These are phyloP conservation scores for Phytophthora fragariaefolia DNA, from an alignment of 352 stramenopile genomes.

Conservation along the genomic window DNA sequence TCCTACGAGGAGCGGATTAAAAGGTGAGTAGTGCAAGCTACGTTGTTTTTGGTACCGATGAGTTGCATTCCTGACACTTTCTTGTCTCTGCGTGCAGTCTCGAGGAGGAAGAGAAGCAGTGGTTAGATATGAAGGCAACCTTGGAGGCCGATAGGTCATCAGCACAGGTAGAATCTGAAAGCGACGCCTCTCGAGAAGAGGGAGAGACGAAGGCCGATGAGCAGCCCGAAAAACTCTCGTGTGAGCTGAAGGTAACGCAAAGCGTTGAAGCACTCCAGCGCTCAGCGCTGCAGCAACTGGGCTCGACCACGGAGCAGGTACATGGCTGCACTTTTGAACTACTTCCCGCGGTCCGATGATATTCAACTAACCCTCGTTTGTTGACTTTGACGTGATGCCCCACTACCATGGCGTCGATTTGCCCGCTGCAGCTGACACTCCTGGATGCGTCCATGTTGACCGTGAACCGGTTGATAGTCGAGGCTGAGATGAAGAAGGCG, in stretches of 20 bases:
- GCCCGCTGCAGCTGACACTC: constrained; percentile 46
- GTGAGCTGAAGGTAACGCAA: constrained; percentile 52
- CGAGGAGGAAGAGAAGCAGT: constrained; percentile 61
- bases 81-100: constrained; percentile 32
- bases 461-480: constrained; percentile 66
- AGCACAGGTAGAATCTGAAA: constrained; percentile 11
- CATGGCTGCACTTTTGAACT: constrained; percentile 2
- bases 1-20: constrained; percentile 52
- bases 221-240: constrained; percentile 30
- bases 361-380: constrained; percentile 25
- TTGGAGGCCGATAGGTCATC: constrained; percentile 40
- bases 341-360: neutral
- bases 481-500: constrained; percentile 74
- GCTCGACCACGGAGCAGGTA: constrained; percentile 54
- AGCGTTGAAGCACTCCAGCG: constrained; percentile 56
- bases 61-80: too few species aligned
- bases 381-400: neutral
- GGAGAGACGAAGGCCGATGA: constrained; percentile 8
- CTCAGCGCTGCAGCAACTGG: constrained; percentile 50
- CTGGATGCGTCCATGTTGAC: constrained; percentile 71
- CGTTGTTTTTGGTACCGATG: too few species aligned
- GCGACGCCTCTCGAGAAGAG: neutral
- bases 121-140: constrained; percentile 48
- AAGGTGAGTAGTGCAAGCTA: too few species aligned
- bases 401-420: constrained; percentile 1